phyloP scores from a whole-genome alignment of 2,329 filamentous ascomycete genomes.

The Apiospora pterosperma region DNA sequence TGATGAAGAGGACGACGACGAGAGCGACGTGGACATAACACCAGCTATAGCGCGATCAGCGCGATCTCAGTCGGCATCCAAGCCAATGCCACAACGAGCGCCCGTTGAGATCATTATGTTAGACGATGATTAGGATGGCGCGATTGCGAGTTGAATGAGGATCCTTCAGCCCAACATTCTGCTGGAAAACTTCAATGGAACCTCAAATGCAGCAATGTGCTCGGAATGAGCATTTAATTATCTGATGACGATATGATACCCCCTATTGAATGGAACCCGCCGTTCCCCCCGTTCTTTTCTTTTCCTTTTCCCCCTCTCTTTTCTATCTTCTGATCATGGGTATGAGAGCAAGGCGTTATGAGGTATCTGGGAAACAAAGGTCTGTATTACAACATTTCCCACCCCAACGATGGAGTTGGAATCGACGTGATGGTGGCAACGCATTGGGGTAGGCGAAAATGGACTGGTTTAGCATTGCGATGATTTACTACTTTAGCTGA shows the following conservation, averaged over 20 bases:
- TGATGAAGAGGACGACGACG: constrained; percentile 28
- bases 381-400: background rate
- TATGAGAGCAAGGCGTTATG: constrained; percentile 3
- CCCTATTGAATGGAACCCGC: too few relatives aligned
- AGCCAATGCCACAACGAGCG: background rate
- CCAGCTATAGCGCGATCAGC: background rate
- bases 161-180: background rate
- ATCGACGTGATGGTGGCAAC: background rate
- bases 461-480: background rate
- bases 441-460: background rate
- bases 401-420: background rate
- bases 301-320: too few relatives aligned
- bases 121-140: constrained; percentile 6
- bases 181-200: too few relatives aligned
- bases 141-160: background rate
- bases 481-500: background rate
- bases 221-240: background rate
- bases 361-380: background rate
- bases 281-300: too few relatives aligned
- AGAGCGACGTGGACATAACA: constrained; percentile 25
- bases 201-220: background rate
- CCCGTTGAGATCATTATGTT: constrained; percentile 9
- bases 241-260: too few relatives aligned
- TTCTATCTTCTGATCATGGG: background rate
- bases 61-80: background rate